Evolutionary conservation across 2,329 filamentous ascomycete genomes (phyloP).

Genomic region (Onygena corvina): DNA sequence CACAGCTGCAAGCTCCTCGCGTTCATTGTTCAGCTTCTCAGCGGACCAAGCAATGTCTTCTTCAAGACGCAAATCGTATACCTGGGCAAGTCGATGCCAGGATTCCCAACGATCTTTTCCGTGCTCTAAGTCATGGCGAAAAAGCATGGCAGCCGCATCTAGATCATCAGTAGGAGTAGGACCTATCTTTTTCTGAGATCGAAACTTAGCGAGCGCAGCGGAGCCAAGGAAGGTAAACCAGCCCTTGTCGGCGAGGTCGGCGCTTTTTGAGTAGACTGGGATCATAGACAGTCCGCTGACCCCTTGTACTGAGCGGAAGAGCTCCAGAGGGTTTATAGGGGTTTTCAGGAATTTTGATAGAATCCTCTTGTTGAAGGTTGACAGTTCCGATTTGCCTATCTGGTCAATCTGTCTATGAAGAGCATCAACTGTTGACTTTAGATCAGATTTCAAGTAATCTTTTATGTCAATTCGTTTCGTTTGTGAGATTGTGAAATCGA

Average conservation of each 20-base stretch:
- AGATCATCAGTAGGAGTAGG: slow-evolving; percentile 73
- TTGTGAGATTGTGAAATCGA: slow-evolving; percentile 72
- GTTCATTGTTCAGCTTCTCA: slow-evolving; percentile 80
- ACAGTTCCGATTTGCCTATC: slow-evolving; percentile 61
- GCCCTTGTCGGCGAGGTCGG: slow-evolving; percentile 60
- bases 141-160: slow-evolving; percentile 65
- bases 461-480: slow-evolving; percentile 77
- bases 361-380: slow-evolving; percentile 77
- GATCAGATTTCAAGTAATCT: slow-evolving; percentile 78
- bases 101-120: slow-evolving; percentile 74
- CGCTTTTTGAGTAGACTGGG: slow-evolving; percentile 56
- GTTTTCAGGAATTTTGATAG: slow-evolving; percentile 70
- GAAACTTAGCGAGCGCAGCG: slow-evolving; percentile 76
- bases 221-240: slow-evolving; percentile 91
- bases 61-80: slow-evolving; percentile 76
- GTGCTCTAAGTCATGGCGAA: slow-evolving; percentile 71
- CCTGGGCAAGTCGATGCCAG: slow-evolving; percentile 79
- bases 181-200: slow-evolving; percentile 63
- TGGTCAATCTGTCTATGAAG: slow-evolving; percentile 75
- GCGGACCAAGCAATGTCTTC: slow-evolving; percentile 80
- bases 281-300: slow-evolving; percentile 62
- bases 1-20: slow-evolving; percentile 58
- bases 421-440: slow-evolving; percentile 82
- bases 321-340: slow-evolving; percentile 65
- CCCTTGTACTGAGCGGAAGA: slow-evolving; percentile 72